phyloP scores from a whole-genome alignment of 2,329 filamentous ascomycete genomes.

The Aspergillus sp. region DNA sequence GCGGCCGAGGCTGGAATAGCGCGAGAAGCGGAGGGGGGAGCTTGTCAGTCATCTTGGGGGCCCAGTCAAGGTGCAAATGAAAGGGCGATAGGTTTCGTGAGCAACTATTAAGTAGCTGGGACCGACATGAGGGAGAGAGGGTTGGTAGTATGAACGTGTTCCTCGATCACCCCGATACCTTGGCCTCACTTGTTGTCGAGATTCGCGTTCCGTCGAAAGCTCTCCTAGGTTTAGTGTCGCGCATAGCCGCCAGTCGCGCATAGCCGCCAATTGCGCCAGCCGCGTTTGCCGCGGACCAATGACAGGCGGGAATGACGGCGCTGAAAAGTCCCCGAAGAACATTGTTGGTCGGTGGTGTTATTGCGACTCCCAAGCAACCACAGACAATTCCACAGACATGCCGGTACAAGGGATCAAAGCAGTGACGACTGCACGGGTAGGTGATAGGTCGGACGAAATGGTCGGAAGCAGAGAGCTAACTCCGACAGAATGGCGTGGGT shows the following conservation, averaged over 20 bases:
- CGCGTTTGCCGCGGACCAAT: slow-evolving; percentile 27
- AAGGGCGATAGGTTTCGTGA: slow-evolving; percentile 11
- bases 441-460: slow-evolving; percentile 15
- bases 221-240: slow-evolving; percentile 5
- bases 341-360: slow-evolving; percentile 4
- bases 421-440: slow-evolving; percentile 56
- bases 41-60: slow-evolving; percentile 81
- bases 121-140: not conserved
- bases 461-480: slow-evolving; percentile 4
- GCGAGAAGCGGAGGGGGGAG: slow-evolving; percentile 87
- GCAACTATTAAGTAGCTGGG: slow-evolving; percentile 14
- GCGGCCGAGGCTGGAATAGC: slow-evolving; percentile 91
- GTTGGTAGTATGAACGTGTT: not conserved
- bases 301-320: slow-evolving; percentile 12
- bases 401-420: slow-evolving; percentile 50
- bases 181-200: slow-evolving; percentile 9
- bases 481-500: slow-evolving; percentile 81
- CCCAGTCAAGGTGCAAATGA: slow-evolving; percentile 11
- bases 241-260: slow-evolving; percentile 16
- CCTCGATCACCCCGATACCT: not conserved
- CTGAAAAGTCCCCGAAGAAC: slow-evolving; percentile 24
- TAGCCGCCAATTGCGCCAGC: slow-evolving; percentile 21
- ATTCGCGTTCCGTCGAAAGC: slow-evolving; percentile 18
- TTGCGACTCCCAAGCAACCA: slow-evolving; percentile 1
- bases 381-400: slow-evolving; percentile 32